Evolutionary conservation across 257 asterid genomes (phyloP), one percentile per base, ranked within the genome.

Genomic region (Solanum chmielewskii): DNA sequence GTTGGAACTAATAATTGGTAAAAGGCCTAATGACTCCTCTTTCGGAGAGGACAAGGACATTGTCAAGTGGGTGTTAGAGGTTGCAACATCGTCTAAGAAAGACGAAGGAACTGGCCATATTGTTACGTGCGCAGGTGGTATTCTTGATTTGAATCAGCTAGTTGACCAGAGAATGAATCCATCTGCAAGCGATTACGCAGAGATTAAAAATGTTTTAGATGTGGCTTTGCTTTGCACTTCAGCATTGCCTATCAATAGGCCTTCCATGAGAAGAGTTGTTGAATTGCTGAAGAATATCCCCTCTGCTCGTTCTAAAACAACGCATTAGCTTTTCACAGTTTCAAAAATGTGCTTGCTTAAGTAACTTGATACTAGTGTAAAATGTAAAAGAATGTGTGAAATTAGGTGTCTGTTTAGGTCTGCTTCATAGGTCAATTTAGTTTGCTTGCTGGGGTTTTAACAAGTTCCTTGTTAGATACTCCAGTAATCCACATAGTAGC

Each of bases 241-340:
- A 13, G 92, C 91, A 64, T 88, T 90, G 87, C 98, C 98, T 10
- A 71, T 87, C 59, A 90, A 90, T 89, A 91, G 98, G 87, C 98
- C 98, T 11, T 92, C 98, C 89, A 94, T 95, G 98, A 92, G 96
- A 92, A 93, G 91, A 90, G 97, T 94, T 31, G 93, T 93, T 31
- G 98, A 95, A 87, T 52, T 93, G 93, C 92, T 95, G 86, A 91
- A 92, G 88, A 89, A 86, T 35, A 90, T 62, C 29, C 56, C 90
- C 6, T 75, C 70, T 18, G 29, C 77, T 70, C 90, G 80, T 85
- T 59, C 90, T n/a, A 87, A 90, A 90, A 88, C 81, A 90, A 56
- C 29, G 56, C 21, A 35, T 29, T 71, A 73, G 84, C 64, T 78
- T 45, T 78, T 78, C 84, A 78, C 66, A 45, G 84, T 45, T 27